Evolutionary conservation across 2,329 filamentous ascomycete genomes (phyloP).

Genomic region (Neofusicoccum laricinum): DNA sequence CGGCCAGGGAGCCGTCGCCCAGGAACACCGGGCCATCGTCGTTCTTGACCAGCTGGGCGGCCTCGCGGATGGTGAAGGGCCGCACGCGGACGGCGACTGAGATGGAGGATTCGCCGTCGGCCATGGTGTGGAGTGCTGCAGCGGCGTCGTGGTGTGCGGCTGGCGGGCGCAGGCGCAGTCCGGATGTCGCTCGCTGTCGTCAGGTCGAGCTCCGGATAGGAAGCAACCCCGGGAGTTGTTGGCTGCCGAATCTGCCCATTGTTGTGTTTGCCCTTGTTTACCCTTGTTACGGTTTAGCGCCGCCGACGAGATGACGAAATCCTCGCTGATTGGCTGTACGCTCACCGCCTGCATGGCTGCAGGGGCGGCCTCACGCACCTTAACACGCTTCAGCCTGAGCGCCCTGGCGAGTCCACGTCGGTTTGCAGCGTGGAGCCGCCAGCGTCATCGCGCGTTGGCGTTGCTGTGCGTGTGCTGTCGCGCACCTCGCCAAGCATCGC

Average conservation of each 20-base stretch:
- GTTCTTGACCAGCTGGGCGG: conserved; percentile 75
- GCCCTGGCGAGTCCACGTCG: too few species aligned
- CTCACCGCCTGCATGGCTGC: too few species aligned
- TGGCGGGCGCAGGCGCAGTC: conserved; percentile 1
- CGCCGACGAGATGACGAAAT: too few species aligned
- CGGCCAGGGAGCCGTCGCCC: conserved; percentile 95
- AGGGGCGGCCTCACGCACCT: too few species aligned
- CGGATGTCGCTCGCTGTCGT: conserved; percentile 5
- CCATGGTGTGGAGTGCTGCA: conserved; percentile 11
- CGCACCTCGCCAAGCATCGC: not conserved
- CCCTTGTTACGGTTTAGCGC: too few species aligned
- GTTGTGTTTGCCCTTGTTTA: not conserved
- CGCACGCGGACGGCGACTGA: conserved; percentile 58
- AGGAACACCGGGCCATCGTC: conserved; percentile 90
- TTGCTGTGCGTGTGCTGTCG: not conserved
- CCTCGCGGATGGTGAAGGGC: conserved; percentile 81
- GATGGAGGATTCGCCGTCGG: conserved; percentile 49
- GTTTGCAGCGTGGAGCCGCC: not conserved
- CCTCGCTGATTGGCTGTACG: not conserved
- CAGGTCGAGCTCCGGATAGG: not conserved
- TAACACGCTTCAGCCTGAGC: too few species aligned
- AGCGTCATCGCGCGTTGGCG: not conserved
- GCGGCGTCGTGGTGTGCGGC: conserved; percentile 10
- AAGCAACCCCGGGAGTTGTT: not conserved
- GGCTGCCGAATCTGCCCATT: not conserved